Conservation (phyloP, 179 eudicot species). For the Patellifolia procumbens region DNA sequence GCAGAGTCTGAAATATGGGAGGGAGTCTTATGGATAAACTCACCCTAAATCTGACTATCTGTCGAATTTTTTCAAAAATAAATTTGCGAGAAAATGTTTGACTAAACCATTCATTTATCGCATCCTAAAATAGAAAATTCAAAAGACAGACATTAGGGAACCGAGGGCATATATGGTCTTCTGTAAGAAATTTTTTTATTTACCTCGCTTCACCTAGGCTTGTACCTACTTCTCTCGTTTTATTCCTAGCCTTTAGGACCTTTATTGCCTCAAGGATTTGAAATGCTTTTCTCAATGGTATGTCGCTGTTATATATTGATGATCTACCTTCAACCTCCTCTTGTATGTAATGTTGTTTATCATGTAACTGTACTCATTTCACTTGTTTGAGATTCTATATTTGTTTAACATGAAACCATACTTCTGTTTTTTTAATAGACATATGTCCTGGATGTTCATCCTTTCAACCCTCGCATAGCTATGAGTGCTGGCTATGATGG, state of each 20-base stretch:
- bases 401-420: conserved; percentile 13
- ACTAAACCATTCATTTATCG: no score
- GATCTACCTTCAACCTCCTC: neutral
- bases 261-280: neutral
- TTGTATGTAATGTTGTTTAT: neutral
- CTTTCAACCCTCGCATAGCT: conserved; percentile 94
- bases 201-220: neutral
- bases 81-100: no score
- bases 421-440: conserved; percentile 49
- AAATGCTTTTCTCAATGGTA: neutral
- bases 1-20: no score
- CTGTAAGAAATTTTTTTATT: neutral
- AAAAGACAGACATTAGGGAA: no score
- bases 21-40: no score
- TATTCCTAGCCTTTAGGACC: no score
- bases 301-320: neutral
- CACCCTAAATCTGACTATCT: neutral
- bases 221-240: neutral
- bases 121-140: no score
- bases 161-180: neutral
- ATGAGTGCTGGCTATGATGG: conserved; percentile 99
- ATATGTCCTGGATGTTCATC: conserved; percentile 98
- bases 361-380: neutral
- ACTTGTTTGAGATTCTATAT: neutral
- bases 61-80: no score